Percentiles rank a stretch among this genome's conserved stretches.
Conservation (phyloP, 2,329 filamentous ascomycete species). For the Mariannaea sp. region DNA sequence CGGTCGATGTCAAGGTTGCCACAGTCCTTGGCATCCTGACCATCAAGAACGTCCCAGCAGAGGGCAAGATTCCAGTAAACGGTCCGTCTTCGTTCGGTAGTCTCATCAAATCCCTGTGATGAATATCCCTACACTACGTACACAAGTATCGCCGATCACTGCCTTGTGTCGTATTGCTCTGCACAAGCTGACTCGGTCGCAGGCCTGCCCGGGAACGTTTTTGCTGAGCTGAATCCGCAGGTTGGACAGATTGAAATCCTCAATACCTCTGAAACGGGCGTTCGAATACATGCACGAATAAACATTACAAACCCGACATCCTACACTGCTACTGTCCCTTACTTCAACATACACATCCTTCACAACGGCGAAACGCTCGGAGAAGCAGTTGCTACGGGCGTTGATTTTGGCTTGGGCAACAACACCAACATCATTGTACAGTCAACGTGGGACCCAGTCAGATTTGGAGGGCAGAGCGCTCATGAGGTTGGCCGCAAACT, state of each 20-base stretch:
- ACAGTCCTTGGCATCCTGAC: constrained; percentile 82
- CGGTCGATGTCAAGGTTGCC: constrained; percentile 80
- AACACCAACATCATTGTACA: constrained; percentile 73
- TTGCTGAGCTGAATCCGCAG: constrained; percentile 60
- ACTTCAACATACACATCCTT: constrained; percentile 74
- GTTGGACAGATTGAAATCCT: constrained; percentile 74
- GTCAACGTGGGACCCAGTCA: constrained; percentile 74
- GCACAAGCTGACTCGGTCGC: constrained; percentile 42
- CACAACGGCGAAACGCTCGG: constrained; percentile 77
- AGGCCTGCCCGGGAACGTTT: constrained; percentile 63
- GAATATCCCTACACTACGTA: constrained; percentile 32
- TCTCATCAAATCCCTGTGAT: constrained; percentile 35
- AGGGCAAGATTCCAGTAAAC: constrained; percentile 88
- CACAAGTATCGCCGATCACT: constrained; percentile 40
- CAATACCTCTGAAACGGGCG: constrained; percentile 71
- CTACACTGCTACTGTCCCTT: constrained; percentile 84
- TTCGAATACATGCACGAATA: constrained; percentile 72
- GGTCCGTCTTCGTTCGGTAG: constrained; percentile 73
- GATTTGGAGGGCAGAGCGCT: constrained; percentile 64
- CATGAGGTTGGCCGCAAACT: constrained; percentile 69
- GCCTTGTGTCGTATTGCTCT: constrained; percentile 29
- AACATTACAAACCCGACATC: constrained; percentile 91
- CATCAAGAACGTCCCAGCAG: constrained; percentile 81
- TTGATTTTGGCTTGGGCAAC: constrained; percentile 68
- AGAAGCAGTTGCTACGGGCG: constrained; percentile 69